Base-by-base conservation (phyloP, 2,329 filamentous ascomycete species). In the Akanthomyces muscarius region DNA sequence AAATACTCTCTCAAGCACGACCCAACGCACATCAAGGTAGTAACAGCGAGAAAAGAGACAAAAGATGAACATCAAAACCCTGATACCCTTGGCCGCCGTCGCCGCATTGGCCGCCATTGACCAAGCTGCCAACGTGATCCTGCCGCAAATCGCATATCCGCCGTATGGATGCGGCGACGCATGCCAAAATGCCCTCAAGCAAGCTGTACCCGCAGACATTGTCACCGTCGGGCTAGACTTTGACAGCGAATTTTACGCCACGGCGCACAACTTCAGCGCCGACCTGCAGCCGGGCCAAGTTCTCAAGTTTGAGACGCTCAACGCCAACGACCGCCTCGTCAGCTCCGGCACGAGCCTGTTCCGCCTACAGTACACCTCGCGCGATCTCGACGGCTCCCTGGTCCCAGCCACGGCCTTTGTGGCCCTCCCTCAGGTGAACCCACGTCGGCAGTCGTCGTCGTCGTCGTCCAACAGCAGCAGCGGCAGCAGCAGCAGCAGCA, bases 311-410 rank as follows among this genome's bases (percentile, higher is more conserved):
- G 38, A 64, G 51, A 50, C 64, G 13, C 33, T 67, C 36, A 52
- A 69, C 45, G 28, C 66, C 7, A 48, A 25, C 21, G 8, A 44
- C 2, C 48, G 63, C 18, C 28, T 53, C 14, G 56, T 68, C 42
- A 60, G 56, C 23, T 50, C 59, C 23, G 66, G 66, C 50, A 65
- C 64, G 1, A 62, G 62, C 10, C 51, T 64, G n/a, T 68, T 60
- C 28, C 63, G 62, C 25, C 50, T 69, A 13, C 68, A 69, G 25
- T 69, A 69, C 51, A 65, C 65, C 14, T 66, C 67, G 2, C 28
- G 59, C 25, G 66, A 66, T 57, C 47, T 67, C 2, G 60, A 66
- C 42, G 64, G 54, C 30, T 52, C 61, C 2, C 18, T 57, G 5
- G 65, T 68, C 13, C 66, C 67, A 2, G 65, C 53, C 3, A 68